These are phyloP conservation scores for Voacanga thouarsii DNA, from an alignment of 257 asterid genomes.

Conservation along the genomic window DNA sequence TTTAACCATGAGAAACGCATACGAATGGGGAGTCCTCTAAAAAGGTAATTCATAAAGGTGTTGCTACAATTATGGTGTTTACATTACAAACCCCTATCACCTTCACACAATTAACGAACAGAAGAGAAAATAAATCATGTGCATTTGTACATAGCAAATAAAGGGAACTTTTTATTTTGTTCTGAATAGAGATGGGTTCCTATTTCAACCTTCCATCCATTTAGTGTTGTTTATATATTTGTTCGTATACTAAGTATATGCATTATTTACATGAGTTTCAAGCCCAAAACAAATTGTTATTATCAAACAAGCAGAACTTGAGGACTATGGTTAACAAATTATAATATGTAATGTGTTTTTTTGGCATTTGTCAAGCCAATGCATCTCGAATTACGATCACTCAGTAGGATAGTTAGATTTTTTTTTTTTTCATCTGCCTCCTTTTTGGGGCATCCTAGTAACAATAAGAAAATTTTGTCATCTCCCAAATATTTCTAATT, in stretches of 20 bases:
- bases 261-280: too few relatives aligned
- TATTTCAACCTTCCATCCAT: background rate
- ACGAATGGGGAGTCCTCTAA: slow-evolving; percentile 91
- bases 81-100: background rate
- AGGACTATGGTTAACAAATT: background rate
- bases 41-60: slow-evolving; percentile 46
- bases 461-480: background rate
- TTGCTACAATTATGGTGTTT: background rate
- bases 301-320: background rate
- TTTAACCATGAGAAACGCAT: slow-evolving; percentile 88
- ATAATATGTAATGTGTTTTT: background rate
- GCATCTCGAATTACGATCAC: background rate
- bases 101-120: too few relatives aligned
- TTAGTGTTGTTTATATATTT: background rate
- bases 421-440: background rate
- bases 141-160: too few relatives aligned
- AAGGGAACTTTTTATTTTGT: background rate
- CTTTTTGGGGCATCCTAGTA: background rate
- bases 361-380: background rate
- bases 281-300: background rate
- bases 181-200: background rate
- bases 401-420: background rate
- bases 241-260: background rate
- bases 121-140: too few relatives aligned
- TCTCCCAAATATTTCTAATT: background rate